A percentile compares a stretch with the other conserved stretches of the same genome.
Evolutionary conservation across 1,139 yeast genomes (phyloP).

Genomic region (Suhomyces anneliseae): DNA sequence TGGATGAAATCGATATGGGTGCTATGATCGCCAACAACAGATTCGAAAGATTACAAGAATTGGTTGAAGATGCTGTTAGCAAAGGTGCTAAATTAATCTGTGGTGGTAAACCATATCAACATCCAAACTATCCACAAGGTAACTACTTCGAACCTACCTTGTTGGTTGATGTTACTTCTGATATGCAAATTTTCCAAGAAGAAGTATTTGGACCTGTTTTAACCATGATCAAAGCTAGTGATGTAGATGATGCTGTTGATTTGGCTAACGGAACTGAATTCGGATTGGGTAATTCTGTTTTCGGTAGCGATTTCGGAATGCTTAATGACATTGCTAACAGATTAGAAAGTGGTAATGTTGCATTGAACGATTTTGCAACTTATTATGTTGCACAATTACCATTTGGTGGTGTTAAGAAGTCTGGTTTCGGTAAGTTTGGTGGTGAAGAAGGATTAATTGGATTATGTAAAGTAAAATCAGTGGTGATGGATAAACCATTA

Average conservation of each 20-base stretch:
- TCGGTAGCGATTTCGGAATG: conserved; percentile 60
- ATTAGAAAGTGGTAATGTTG: conserved; percentile 84
- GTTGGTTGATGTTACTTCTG: conserved; percentile 72
- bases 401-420: conserved; percentile 89
- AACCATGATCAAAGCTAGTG: conserved; percentile 69
- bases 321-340: conserved; percentile 63
- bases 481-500: conserved; percentile 80
- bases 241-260: conserved; percentile 66
- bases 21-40: conserved; percentile 85
- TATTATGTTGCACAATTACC: conserved; percentile 79
- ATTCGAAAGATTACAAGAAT: conserved; percentile 61
- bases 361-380: conserved; percentile 96
- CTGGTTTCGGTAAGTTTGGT: conserved; percentile 96
- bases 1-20: conserved; percentile 91
- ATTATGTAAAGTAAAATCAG: conserved; percentile 78
- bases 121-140: conserved; percentile 39
- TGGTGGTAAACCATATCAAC: conserved; percentile 73
- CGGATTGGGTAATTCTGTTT: conserved; percentile 90
- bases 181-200: conserved; percentile 78
- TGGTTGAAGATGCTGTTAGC: conserved; percentile 70
- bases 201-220: conserved; percentile 81
- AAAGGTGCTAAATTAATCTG: conserved; percentile 76
- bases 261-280: conserved; percentile 85
- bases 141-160: conserved; percentile 90
- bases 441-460: conserved; percentile 96